Percentiles rank a stretch among this genome's conserved stretches.
phyloP scores from a whole-genome alignment of 1,284 basidiomycete genomes.

The Meripilus lineatus region DNA sequence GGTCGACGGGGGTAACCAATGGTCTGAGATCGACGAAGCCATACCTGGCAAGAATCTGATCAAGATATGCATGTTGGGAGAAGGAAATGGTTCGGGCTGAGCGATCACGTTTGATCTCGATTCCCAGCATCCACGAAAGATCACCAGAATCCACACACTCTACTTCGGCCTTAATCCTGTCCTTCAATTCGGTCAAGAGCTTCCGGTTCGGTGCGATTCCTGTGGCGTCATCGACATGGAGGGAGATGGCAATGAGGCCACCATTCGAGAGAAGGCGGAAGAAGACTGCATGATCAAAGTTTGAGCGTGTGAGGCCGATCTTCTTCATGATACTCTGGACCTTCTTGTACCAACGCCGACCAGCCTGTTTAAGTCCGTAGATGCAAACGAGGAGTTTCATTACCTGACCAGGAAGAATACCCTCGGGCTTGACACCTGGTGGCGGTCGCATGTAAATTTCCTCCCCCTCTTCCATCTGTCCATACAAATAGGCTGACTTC shows the following conservation, averaged over 20 bases:
- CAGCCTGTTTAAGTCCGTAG: constrained; percentile 24
- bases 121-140: constrained; percentile 18
- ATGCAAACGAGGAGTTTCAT: constrained; percentile 13
- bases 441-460: constrained; percentile 23
- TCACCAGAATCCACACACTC: constrained; percentile 20
- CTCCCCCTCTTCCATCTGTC: constrained; percentile 18
- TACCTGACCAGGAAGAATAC: neutral
- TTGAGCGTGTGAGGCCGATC: constrained; percentile 9
- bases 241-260: constrained; percentile 9
- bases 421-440: constrained; percentile 4
- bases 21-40: constrained; percentile 26
- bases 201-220: constrained; percentile 16
- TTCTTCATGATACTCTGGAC: constrained; percentile 7
- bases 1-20: constrained; percentile 27
- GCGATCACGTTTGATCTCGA: constrained; percentile 25
- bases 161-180: constrained; percentile 5
- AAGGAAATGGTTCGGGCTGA: constrained; percentile 22
- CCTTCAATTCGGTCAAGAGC: constrained; percentile 3
- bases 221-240: constrained; percentile 24
- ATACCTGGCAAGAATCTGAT: constrained; percentile 29
- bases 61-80: constrained; percentile 34
- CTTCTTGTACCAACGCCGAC: constrained; percentile 13
- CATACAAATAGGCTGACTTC: constrained; percentile 28
- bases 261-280: constrained; percentile 6
- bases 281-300: constrained; percentile 19